These are phyloP conservation scores for Monsonia emarginata DNA, from an alignment of 441 rosid genomes.

Conservation along the genomic window DNA sequence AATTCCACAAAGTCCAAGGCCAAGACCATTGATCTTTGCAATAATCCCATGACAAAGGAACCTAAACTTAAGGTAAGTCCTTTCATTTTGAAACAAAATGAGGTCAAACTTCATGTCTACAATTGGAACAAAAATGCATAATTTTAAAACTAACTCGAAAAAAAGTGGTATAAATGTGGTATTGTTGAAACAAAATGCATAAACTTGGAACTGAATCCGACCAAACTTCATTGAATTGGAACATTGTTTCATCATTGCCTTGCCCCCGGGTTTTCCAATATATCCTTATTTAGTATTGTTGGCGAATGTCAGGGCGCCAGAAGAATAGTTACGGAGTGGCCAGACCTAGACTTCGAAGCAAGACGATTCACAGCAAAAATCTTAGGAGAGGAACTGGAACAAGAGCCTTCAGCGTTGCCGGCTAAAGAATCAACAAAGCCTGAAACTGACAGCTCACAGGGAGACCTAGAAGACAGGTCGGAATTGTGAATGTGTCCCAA, in stretches of 20 bases:
- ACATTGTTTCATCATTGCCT: too few species aligned
- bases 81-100: too few species aligned
- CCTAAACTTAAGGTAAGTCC: slow-evolving; percentile 80
- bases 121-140: too few species aligned
- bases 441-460: slow-evolving; percentile 16
- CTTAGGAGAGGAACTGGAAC: slow-evolving; percentile 56
- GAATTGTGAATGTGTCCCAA: slow-evolving; percentile 38
- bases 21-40: slow-evolving; percentile 94
- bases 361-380: slow-evolving; percentile 64
- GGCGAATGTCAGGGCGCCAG: slow-evolving; percentile 97
- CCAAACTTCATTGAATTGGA: too few species aligned
- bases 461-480: slow-evolving; percentile 56
- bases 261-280: too few species aligned
- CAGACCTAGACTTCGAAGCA: slow-evolving; percentile 66
- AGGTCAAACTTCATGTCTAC: too few species aligned
- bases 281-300: too few species aligned
- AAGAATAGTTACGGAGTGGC: slow-evolving; percentile 83
- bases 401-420: slow-evolving; percentile 29
- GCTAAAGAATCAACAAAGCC: slow-evolving; percentile 21
- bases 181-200: too few species aligned
- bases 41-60: slow-evolving; percentile 98
- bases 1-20: slow-evolving; percentile 84
- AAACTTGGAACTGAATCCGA: too few species aligned
- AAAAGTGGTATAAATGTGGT: too few species aligned
- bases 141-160: too few species aligned